phyloP scores from a whole-genome alignment of 768 basidiomycete species.

The Amanita fuliginea region DNA sequence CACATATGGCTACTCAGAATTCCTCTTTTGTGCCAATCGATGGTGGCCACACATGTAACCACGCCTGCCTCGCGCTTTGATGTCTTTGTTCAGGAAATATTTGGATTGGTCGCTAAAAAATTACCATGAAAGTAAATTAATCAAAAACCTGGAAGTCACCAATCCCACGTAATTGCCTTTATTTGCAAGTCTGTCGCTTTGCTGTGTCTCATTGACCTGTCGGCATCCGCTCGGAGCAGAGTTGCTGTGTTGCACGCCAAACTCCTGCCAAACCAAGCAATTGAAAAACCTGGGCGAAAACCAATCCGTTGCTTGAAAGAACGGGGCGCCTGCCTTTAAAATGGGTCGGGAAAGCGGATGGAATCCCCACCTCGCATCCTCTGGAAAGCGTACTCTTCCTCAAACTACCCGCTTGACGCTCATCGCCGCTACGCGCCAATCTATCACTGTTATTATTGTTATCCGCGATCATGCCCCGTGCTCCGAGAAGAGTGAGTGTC shows the following conservation, averaged over 20 bases:
- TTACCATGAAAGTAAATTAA: constrained; percentile 4
- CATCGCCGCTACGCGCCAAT: neutral
- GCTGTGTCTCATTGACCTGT: neutral
- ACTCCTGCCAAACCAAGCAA: neutral
- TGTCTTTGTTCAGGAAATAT: neutral
- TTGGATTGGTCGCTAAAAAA: neutral
- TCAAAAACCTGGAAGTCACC: neutral
- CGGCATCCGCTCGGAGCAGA: neutral
- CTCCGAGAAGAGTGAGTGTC: neutral
- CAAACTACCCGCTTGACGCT: neutral
- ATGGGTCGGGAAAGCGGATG: neutral
- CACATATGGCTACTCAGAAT: neutral
- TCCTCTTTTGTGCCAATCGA: neutral
- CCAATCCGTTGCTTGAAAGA: constrained; percentile 1
- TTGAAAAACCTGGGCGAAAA: neutral
- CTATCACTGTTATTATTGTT: neutral
- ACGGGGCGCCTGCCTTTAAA: neutral
- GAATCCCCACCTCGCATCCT: neutral
- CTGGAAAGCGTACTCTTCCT: neutral
- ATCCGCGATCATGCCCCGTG: neutral
- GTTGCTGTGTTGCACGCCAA: neutral
- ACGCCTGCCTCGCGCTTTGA: neutral
- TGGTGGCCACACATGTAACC: neutral
- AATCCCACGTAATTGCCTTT: constrained; percentile 2
- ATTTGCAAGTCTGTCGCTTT: neutral